phyloP scores from a whole-genome alignment of 176 grass and related monocot species.

The Musa schizocarpa region DNA sequence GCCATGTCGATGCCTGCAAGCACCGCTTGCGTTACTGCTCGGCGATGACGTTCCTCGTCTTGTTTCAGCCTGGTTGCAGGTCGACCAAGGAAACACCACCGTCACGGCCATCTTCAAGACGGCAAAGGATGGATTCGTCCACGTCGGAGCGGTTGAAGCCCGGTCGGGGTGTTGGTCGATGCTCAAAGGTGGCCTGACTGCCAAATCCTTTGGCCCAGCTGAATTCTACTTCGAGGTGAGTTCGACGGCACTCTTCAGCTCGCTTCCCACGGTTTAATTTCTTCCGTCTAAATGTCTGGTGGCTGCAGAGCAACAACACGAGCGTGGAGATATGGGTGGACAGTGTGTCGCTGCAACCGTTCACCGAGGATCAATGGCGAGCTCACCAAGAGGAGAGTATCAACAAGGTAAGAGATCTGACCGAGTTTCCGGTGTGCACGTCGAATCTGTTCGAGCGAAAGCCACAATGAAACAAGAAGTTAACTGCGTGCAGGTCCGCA shows the following conservation, averaged over 20 bases:
- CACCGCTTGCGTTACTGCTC: too few relatives aligned
- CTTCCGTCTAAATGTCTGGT: background rate
- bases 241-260: background rate
- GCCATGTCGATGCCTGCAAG: too few relatives aligned
- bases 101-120: too few relatives aligned
- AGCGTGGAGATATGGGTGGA: conserved; percentile 73
- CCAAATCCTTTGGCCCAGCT: too few relatives aligned
- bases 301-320: conserved; percentile 45
- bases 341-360: conserved; percentile 70
- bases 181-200: too few relatives aligned
- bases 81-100: conserved; percentile 28
- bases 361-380: conserved; percentile 62
- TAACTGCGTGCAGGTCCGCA: conserved; percentile 10
- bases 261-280: background rate
- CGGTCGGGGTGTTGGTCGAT: too few relatives aligned
- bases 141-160: too few relatives aligned
- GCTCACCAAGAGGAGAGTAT: conserved; percentile 49
- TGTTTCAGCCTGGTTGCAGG: conserved; percentile 63
- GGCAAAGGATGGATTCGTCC: too few relatives aligned
- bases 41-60: background rate
- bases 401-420: conserved; percentile 21
- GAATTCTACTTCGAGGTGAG: conserved; percentile 56
- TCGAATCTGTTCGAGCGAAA: too few relatives aligned
- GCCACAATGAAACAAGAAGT: background rate
- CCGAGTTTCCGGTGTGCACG: too few relatives aligned